Percentiles rank a stretch among this genome's conserved stretches.
phyloP scores from a whole-genome alignment of 768 basidiomycete species.

The Trametes maxima region DNA sequence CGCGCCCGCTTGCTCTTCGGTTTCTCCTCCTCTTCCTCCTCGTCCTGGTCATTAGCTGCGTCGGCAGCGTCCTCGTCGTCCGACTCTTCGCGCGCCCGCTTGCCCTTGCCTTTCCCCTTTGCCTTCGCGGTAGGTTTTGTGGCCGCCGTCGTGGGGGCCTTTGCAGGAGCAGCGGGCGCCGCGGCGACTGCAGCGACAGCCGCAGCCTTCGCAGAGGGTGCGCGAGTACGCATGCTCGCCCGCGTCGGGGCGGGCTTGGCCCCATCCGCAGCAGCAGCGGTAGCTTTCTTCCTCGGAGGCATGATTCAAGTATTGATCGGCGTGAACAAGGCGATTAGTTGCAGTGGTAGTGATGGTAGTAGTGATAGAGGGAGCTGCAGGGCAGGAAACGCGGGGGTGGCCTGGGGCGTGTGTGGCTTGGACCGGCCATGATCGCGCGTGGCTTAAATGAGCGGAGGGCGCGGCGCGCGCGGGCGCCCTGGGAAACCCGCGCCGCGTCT shows the following conservation, averaged over 20 bases:
- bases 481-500: conserved; percentile 8
- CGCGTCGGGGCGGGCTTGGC: conserved; percentile 38
- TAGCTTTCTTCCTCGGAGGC: conserved; percentile 45
- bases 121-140: conserved; percentile 14
- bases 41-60: background rate
- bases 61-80: conserved; percentile 29
- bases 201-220: conserved; percentile 28
- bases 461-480: background rate
- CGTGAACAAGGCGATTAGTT: no score
- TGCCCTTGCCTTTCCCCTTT: conserved; percentile 28
- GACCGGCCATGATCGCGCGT: background rate
- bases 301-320: background rate
- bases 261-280: conserved; percentile 30
- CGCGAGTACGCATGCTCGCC: conserved; percentile 34
- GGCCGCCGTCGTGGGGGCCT: conserved; percentile 2
- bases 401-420: background rate
- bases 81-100: conserved; percentile 22
- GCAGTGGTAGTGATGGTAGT: background rate
- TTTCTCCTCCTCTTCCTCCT: conserved; percentile 11
- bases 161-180: conserved; percentile 21
- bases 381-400: background rate
- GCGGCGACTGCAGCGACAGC: conserved; percentile 25
- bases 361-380: background rate
- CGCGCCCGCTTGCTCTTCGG: conserved; percentile 17
- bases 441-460: background rate